phyloP scores from a whole-genome alignment of 2,329 filamentous ascomycete species.

The Arthroderma uncinatum region DNA sequence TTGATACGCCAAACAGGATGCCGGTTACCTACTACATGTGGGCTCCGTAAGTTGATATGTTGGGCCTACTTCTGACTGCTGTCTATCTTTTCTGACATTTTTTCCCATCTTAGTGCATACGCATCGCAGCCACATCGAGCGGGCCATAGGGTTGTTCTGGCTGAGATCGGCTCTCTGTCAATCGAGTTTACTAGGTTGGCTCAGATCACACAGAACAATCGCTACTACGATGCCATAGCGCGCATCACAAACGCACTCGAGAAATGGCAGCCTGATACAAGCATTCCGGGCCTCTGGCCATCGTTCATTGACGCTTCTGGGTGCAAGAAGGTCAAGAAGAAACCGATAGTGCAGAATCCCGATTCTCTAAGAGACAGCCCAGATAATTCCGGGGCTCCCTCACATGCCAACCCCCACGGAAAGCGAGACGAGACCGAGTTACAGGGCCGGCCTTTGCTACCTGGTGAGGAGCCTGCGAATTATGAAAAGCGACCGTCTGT shows the following conservation, averaged over 20 bases:
- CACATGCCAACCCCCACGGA: neutral
- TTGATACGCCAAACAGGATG: conserved; percentile 25
- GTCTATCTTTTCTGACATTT: conserved; percentile 55
- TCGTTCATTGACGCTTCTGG: conserved; percentile 62
- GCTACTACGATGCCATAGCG: conserved; percentile 31
- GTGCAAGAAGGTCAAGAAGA: conserved; percentile 44
- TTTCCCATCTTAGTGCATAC: conserved; percentile 63
- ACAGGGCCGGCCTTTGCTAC: conserved; percentile 12
- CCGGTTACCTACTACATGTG: conserved; percentile 52
- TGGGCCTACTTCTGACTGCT: neutral
- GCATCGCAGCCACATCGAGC: conserved; percentile 21
- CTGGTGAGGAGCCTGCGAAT: conserved; percentile 22
- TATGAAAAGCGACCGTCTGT: conserved; percentile 7
- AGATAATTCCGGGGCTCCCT: neutral
- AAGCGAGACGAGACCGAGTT: neutral
- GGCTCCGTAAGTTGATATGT: conserved; percentile 45
- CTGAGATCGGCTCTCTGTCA: conserved; percentile 31
- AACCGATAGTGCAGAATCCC: neutral
- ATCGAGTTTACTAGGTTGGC: conserved; percentile 34
- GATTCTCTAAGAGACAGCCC: neutral
- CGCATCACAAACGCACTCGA: conserved; percentile 29
- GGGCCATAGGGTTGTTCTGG: conserved; percentile 19
- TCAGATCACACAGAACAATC: conserved; percentile 29
- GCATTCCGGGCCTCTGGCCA: conserved; percentile 33
- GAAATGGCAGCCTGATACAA: conserved; percentile 25